Evolutionary conservation across 371 early-diverging fungal genomes (phyloP).

Genomic region (Polyrhizophydium stewartii): DNA sequence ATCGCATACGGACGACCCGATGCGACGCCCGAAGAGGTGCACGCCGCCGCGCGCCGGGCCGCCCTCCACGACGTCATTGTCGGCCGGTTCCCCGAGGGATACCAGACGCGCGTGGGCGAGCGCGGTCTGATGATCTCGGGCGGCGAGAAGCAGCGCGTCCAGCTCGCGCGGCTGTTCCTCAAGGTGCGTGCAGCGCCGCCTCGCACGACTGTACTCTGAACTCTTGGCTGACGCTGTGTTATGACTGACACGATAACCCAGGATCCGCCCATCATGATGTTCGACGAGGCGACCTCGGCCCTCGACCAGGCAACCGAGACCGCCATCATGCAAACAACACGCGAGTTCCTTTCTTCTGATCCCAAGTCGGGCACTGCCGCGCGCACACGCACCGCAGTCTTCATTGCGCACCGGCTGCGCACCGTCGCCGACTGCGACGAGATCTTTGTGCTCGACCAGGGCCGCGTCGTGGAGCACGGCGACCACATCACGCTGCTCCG

Average conservation of each 20-base stretch:
- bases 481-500: slow-evolving; percentile 63
- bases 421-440: slow-evolving; percentile 85
- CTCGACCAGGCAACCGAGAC: slow-evolving; percentile 89
- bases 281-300: slow-evolving; percentile 82
- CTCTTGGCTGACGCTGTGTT: no score
- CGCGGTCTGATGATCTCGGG: slow-evolving; percentile 82
- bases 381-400: slow-evolving; percentile 63
- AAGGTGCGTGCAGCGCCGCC: slow-evolving; percentile 30
- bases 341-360: slow-evolving; percentile 43
- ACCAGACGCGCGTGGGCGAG: slow-evolving; percentile 92
- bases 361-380: slow-evolving; percentile 26
- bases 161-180: slow-evolving; percentile 76
- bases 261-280: slow-evolving; percentile 50
- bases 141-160: slow-evolving; percentile 94
- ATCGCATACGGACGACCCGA: slow-evolving; percentile 34
- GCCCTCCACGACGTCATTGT: slow-evolving; percentile 42
- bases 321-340: slow-evolving; percentile 70
- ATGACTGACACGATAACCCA: slow-evolving; percentile 6
- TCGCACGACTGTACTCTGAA: not conserved
- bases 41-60: slow-evolving; percentile 72
- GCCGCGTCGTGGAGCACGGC: slow-evolving; percentile 69
- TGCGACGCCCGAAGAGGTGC: slow-evolving; percentile 59
- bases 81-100: slow-evolving; percentile 48
- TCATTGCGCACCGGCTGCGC: slow-evolving; percentile 82
- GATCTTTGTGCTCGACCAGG: slow-evolving; percentile 79